These are phyloP conservation scores for Roridomyces roridus DNA, from an alignment of 768 basidiomycete species.

Conservation along the genomic window DNA sequence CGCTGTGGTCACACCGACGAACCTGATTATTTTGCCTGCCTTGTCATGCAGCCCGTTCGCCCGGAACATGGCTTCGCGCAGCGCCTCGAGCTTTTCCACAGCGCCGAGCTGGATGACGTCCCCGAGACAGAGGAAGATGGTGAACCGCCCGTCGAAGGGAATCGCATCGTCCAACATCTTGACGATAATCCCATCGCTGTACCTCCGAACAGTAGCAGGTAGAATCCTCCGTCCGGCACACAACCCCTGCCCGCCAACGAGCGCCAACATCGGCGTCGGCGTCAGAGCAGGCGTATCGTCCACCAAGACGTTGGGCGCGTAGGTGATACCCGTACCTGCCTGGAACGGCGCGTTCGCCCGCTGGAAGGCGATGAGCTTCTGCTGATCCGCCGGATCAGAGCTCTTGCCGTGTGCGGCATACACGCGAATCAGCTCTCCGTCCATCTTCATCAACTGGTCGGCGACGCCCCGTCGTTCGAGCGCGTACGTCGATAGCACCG, in stretches of 20 bases:
- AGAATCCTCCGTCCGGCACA: slow-evolving; percentile 8
- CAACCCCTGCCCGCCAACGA: slow-evolving; percentile 3
- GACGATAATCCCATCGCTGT: background rate
- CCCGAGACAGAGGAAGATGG: slow-evolving; percentile 12
- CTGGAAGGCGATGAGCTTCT: slow-evolving; percentile 12
- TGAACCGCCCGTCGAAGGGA: slow-evolving; percentile 10
- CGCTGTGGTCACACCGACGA: slow-evolving; percentile 1
- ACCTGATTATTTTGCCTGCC: background rate
- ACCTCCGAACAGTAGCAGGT: background rate
- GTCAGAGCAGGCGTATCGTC: background rate
- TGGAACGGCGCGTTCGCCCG: slow-evolving; percentile 11
- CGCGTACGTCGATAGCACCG: slow-evolving; percentile 1
- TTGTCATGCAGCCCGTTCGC: background rate
- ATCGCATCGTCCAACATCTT: background rate
- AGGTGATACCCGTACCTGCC: slow-evolving; percentile 13
- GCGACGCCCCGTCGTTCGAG: slow-evolving; percentile 7
- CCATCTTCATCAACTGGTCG: slow-evolving; percentile 1
- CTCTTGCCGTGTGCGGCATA: slow-evolving; percentile 14
- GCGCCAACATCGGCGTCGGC: slow-evolving; percentile 2
- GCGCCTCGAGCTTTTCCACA: background rate
- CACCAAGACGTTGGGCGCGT: slow-evolving; percentile 6
- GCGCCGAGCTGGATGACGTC: background rate
- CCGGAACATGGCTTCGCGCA: background rate
- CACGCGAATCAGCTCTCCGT: slow-evolving; percentile 4
- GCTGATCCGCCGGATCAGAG: background rate